phyloP scores from a whole-genome alignment of 352 stramenopile species.

The Discostella stelligera region DNA sequence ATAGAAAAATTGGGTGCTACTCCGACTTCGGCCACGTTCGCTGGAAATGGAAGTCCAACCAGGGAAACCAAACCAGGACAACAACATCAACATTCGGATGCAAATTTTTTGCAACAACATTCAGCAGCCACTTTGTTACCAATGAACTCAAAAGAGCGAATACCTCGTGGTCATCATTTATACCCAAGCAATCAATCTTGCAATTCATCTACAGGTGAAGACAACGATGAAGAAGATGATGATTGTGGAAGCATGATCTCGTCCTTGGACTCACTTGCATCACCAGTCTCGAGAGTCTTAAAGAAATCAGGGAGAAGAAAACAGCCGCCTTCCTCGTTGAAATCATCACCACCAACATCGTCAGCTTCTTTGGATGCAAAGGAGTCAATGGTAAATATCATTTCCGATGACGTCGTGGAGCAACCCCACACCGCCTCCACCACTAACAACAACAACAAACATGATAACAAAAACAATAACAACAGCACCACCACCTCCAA shows the following conservation, averaged over 20 bases:
- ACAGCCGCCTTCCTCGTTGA: not conserved
- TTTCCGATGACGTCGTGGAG: not conserved
- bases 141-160: not conserved
- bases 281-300: slow-evolving; percentile 10
- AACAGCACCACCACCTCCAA: not conserved
- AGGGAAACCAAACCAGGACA: not conserved
- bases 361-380: not conserved
- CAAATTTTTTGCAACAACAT: not conserved
- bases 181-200: not conserved
- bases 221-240: not conserved
- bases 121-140: not conserved
- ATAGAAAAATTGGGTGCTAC: not conserved
- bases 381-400: not conserved
- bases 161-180: not conserved
- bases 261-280: slow-evolving; percentile 33
- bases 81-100: not conserved
- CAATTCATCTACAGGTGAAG: not conserved
- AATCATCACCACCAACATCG: not conserved
- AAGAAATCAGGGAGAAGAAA: not conserved
- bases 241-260: slow-evolving; percentile 13
- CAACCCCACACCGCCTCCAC: not conserved
- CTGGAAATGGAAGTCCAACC: not conserved
- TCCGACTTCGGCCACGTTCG: not conserved
- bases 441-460: not conserved
- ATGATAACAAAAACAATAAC: not conserved